A percentile compares a stretch with the other conserved stretches of the same genome.
Evolutionary conservation across 1,284 basidiomycete genomes (phyloP).

Genomic region (Fomes fomentarius): DNA sequence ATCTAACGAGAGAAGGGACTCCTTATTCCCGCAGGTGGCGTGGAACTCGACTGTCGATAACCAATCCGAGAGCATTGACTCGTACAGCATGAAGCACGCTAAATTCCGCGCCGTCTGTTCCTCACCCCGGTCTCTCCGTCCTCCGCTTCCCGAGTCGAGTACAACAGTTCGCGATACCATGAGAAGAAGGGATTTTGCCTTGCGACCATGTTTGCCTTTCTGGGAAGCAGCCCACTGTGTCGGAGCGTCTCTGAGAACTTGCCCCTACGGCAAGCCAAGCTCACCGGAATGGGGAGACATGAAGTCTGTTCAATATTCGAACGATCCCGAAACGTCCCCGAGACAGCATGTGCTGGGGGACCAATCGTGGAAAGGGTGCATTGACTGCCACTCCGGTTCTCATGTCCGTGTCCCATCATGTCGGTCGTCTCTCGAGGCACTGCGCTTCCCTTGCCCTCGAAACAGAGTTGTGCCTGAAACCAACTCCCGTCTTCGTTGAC

Average conservation of each 20-base stretch:
- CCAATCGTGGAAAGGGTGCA: conserved; percentile 25
- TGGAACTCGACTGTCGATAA: conserved; percentile 8
- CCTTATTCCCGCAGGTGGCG: conserved; percentile 17
- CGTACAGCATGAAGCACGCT: conserved; percentile 22
- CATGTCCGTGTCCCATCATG: conserved; percentile 25
- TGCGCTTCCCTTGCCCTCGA: conserved; percentile 27
- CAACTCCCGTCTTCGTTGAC: conserved; percentile 18
- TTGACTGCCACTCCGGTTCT: conserved; percentile 23
- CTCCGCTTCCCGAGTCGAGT: conserved; percentile 16
- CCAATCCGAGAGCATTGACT: conserved; percentile 10
- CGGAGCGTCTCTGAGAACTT: conserved; percentile 27
- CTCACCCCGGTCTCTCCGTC: conserved; percentile 9
- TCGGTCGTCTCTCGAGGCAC: conserved; percentile 26
- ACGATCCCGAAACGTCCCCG: conserved; percentile 26
- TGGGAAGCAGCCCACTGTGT: conserved; percentile 18
- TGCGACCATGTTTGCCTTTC: conserved; percentile 23
- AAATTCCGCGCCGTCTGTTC: conserved; percentile 15
- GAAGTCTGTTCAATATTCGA: conserved; percentile 26
- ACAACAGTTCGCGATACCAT: conserved; percentile 19
- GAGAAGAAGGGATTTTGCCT: conserved; percentile 17
- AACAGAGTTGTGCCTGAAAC: conserved; percentile 32
- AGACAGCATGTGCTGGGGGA: conserved; percentile 21
- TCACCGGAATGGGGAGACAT: conserved; percentile 27
- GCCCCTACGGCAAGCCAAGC: conserved; percentile 25
- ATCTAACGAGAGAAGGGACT: conserved; percentile 14